These are phyloP conservation scores for Yamadazyma epiphylla DNA, from an alignment of 1,139 yeast species.

Conservation along the genomic window DNA sequence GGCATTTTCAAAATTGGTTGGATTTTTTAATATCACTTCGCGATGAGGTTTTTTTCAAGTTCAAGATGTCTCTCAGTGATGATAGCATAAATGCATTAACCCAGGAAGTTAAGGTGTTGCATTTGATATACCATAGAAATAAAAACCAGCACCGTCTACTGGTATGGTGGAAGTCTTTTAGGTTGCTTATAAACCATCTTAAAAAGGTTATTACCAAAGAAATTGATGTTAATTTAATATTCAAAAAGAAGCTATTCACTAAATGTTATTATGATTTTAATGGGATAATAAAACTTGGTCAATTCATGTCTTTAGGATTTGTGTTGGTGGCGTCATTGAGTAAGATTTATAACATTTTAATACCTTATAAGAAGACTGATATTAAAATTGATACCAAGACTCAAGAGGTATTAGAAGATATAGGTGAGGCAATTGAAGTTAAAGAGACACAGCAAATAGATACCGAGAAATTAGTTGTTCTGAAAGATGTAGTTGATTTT, in stretches of 20 bases:
- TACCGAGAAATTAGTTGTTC: no score
- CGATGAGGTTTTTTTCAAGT: conserved; percentile 4
- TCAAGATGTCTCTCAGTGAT: not conserved
- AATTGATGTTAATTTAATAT: conserved; percentile 28
- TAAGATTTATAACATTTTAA: conserved; percentile 35
- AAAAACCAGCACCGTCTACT: conserved; percentile 74
- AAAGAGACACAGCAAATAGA: no score
- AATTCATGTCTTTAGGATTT: conserved; percentile 72
- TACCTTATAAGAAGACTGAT: conserved; percentile 14
- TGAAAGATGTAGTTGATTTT: no score
- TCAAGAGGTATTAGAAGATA: conserved; percentile 18
- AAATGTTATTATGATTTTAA: conserved; percentile 60
- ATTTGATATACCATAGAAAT: conserved; percentile 65
- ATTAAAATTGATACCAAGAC: not conserved
- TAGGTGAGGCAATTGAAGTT: conserved; percentile 20
- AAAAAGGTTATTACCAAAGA: conserved; percentile 28
- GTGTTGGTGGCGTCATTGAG: conserved; percentile 59
- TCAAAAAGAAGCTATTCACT: conserved; percentile 34
- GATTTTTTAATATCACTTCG: conserved; percentile 1
- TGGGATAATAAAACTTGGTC: conserved; percentile 70
- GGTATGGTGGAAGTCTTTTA: conserved; percentile 71
- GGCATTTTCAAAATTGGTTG: conserved; percentile 3
- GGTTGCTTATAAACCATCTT: conserved; percentile 58
- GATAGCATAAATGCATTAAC: conserved; percentile 2
- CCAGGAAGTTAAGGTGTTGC: conserved; percentile 54